These are phyloP conservation scores for Ramichloridium luteum DNA, from an alignment of 2,329 filamentous ascomycete species.

Conservation along the genomic window DNA sequence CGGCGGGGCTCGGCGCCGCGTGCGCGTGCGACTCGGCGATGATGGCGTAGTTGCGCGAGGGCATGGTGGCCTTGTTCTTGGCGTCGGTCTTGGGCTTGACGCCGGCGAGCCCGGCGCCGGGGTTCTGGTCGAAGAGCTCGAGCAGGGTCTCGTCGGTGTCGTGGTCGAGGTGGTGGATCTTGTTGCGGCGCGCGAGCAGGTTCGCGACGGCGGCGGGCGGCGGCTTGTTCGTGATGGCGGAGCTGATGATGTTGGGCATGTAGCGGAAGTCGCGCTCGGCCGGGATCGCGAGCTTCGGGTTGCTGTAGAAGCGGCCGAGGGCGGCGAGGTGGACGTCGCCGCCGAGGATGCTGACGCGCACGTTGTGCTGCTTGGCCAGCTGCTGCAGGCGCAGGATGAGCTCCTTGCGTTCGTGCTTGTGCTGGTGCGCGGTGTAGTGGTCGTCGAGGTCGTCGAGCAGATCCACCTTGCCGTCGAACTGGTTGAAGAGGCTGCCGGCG, in stretches of 20 bases:
- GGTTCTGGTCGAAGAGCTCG: slow-evolving; percentile 50
- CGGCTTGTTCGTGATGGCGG: slow-evolving; percentile 56
- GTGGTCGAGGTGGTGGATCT: slow-evolving; percentile 51
- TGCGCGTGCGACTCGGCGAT: slow-evolving; percentile 41
- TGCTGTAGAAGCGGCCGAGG: slow-evolving; percentile 52
- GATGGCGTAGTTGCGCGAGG: slow-evolving; percentile 52
- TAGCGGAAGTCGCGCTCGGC: slow-evolving; percentile 49
- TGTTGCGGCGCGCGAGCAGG: slow-evolving; percentile 49
- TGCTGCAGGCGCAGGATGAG: slow-evolving; percentile 55
- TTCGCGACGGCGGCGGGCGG: slow-evolving; percentile 54
- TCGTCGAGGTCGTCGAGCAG: slow-evolving; percentile 54
- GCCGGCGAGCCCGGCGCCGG: slow-evolving; percentile 31
- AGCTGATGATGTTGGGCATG: slow-evolving; percentile 53
- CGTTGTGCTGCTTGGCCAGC: slow-evolving; percentile 41
- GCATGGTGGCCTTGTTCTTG: slow-evolving; percentile 79
- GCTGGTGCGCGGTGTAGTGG: slow-evolving; percentile 77
- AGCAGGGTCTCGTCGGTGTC: slow-evolving; percentile 54
- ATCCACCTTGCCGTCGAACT: slow-evolving; percentile 70
- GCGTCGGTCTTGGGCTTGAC: slow-evolving; percentile 49
- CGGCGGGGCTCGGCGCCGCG: slow-evolving; percentile 12
- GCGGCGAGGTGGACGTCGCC: slow-evolving; percentile 54
- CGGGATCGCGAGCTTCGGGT: slow-evolving; percentile 44
- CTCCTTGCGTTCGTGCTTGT: slow-evolving; percentile 74
- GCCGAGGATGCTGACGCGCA: slow-evolving; percentile 50
- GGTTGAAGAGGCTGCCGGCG: slow-evolving; percentile 77